A percentile compares a stretch with the other conserved stretches of the same genome.
Evolutionary conservation across 306 rosid genomes (phyloP).

Genomic region (Gastrolobium bilobum): DNA sequence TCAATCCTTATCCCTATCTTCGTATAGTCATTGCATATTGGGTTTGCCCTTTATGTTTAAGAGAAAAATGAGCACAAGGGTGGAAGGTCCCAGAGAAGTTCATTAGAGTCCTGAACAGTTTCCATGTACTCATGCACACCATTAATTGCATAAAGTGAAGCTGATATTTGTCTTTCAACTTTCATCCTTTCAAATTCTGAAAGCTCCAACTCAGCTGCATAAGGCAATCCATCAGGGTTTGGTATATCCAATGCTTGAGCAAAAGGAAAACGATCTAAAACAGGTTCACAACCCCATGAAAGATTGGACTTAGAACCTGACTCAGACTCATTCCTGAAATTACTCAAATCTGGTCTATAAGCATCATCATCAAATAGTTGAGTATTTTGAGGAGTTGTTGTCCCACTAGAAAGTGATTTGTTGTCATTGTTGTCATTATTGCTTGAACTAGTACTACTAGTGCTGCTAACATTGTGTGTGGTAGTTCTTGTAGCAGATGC

Average conservation of each 20-base stretch:
- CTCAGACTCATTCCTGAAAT: slow-evolving; percentile 56
- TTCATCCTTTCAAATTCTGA: slow-evolving; percentile 82
- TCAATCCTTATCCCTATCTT: too few relatives aligned
- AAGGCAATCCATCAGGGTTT: slow-evolving; percentile 30
- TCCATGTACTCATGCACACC: slow-evolving; percentile 89
- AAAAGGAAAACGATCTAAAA: slow-evolving; percentile 57
- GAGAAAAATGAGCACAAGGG: slow-evolving; percentile 68
- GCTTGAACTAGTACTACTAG: slow-evolving; percentile 5
- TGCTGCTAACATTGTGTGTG: neutral
- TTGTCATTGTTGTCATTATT: slow-evolving; percentile 14
- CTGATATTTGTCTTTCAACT: slow-evolving; percentile 89
- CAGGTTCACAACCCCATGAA: slow-evolving; percentile 55
- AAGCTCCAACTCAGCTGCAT: slow-evolving; percentile 50
- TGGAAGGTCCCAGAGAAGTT: slow-evolving; percentile 78
- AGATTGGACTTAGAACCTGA: slow-evolving; percentile 39
- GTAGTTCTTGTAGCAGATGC: slow-evolving; percentile 14
- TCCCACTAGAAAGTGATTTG: slow-evolving; percentile 40
- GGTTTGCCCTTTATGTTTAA: slow-evolving; percentile 34
- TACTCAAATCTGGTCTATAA: slow-evolving; percentile 77
- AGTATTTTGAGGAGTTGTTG: slow-evolving; percentile 11
- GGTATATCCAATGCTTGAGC: slow-evolving; percentile 59
- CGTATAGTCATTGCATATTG: too few relatives aligned
- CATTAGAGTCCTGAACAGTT: slow-evolving; percentile 68
- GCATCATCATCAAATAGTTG: slow-evolving; percentile 62
- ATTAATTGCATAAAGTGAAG: slow-evolving; percentile 83